Conservation (phyloP, 2,329 filamentous ascomycete species). For the Rachicladosporium sp. region DNA sequence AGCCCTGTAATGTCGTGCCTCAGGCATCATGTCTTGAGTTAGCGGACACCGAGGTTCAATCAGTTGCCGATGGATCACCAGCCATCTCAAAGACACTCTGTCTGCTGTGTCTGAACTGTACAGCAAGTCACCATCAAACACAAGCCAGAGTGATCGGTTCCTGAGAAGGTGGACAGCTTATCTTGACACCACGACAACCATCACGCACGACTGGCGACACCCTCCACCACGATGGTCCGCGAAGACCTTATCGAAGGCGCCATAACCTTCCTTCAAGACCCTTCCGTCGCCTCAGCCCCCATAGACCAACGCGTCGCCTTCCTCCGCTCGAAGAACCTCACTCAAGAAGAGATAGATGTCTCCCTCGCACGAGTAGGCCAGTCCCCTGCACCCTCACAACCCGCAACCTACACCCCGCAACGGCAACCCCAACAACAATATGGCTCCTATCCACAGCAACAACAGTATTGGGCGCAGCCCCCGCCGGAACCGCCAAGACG, state of each 20-base stretch:
- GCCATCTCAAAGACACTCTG: no score
- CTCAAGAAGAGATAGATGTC: slow-evolving; percentile 82
- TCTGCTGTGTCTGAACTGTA: no score
- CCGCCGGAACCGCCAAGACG: slow-evolving; percentile 55
- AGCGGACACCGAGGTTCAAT: no score
- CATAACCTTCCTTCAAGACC: slow-evolving; percentile 68
- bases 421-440: slow-evolving; percentile 4
- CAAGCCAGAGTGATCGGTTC: no score
- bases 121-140: no score
- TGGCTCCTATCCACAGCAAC: slow-evolving; percentile 26
- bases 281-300: slow-evolving; percentile 78
- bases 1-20: no score
- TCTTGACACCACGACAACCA: no score
- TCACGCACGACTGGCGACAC: no score
- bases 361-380: slow-evolving; percentile 66
- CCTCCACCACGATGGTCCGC: slow-evolving; percentile 60
- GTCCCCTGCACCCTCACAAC: slow-evolving; percentile 32
- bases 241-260: slow-evolving; percentile 81
- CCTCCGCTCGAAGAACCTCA: slow-evolving; percentile 91
- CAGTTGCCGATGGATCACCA: no score
- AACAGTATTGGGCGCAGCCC: slow-evolving; percentile 41
- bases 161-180: no score
- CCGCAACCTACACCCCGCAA: slow-evolving; percentile 27
- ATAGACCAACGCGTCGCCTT: slow-evolving; percentile 88
- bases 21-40: no score